phyloP scores from a whole-genome alignment of 2,329 filamentous ascomycete species.

The Fusarium torulosum region DNA sequence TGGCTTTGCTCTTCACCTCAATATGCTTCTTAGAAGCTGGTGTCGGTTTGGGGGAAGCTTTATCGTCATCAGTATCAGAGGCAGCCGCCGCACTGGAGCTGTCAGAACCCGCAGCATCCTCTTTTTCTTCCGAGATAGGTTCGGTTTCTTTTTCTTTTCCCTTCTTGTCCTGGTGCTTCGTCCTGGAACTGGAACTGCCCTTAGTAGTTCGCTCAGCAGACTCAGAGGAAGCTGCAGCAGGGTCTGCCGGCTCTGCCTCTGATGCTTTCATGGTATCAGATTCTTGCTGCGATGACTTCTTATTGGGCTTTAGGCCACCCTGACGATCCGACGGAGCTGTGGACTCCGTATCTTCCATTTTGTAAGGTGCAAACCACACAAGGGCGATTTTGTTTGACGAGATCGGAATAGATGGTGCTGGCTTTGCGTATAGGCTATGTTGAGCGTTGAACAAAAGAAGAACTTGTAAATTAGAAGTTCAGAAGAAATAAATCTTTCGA shows the following conservation, averaged over 20 bases:
- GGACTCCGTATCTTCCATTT: constrained; percentile 41
- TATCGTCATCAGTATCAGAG: constrained; percentile 36
- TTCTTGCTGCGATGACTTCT: constrained; percentile 36
- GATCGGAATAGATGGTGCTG: background rate
- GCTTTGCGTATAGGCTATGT: no score
- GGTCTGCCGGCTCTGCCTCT: constrained; percentile 19
- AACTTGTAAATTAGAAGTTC: no score
- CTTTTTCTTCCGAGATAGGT: constrained; percentile 8
- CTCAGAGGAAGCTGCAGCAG: constrained; percentile 22
- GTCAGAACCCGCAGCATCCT: constrained; percentile 24
- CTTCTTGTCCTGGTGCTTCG: constrained; percentile 32
- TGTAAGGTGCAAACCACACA: background rate
- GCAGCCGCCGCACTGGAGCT: constrained; percentile 25
- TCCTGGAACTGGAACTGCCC: constrained; percentile 27
- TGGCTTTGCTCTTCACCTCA: constrained; percentile 22
- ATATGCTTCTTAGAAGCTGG: constrained; percentile 31
- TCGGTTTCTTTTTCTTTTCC: constrained; percentile 14
- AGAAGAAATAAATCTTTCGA: background rate
- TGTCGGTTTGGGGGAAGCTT: constrained; percentile 8
- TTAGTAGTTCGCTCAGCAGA: constrained; percentile 21
- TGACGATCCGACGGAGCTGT: constrained; percentile 38
- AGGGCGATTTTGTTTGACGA: background rate
- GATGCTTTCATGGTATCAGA: constrained; percentile 24
- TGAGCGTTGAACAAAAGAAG: no score
- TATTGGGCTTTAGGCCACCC: constrained; percentile 26